Evolutionary conservation across 2,329 filamentous ascomycete species (phyloP), one percentile per base, ranked within the genome.

Genomic region (Botryosphaeria agaves): DNA sequence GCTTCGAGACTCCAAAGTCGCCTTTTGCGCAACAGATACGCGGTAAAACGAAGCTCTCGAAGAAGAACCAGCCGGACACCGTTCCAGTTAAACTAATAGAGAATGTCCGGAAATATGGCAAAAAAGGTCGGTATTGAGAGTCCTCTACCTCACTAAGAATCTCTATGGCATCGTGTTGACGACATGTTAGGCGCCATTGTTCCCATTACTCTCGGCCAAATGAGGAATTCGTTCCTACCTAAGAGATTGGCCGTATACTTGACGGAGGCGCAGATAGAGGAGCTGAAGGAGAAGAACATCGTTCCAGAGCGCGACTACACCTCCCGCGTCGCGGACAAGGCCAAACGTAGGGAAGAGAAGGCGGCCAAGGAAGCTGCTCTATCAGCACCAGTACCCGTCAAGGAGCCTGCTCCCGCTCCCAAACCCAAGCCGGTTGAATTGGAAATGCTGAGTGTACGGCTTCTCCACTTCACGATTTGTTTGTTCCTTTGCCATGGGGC

Each of bases 141-240:
- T n/a, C 21, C 12, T 4, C 21, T 4, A 4, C 12, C 21, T 23
- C 7, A 7, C 3, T 7, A 4, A 3, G 21, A 23, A 23, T 9
- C 21, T 23, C 21, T 4, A 9, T 11, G 9, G 21, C 9, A 9
- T 23, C 4, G 12, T 7, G 21, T 4, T 7, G 4, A 7, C 12
- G 21, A 23, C 12, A n/a, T 12, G 7, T 3, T 37, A 71, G 66
- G 66, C 36, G 47, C 60, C 12, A 58, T 69, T 35, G 51, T 71
- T 14, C 60, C 64, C 18, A 52, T 70, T 25, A 47, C 59, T n/a
- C 47, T 52, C 11, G 61, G 66, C 14, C 50, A 55, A 21, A 69
- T 72, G 65, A 56, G 67, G 38, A 69, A 68, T 42, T 46, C 49
- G 32, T 68, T 59, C 59, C 69, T 62, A 38, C 66, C 64, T 3